Evolutionary conservation across 768 basidiomycete genomes (phyloP).

Genomic region (Kwoniella sp.): DNA sequence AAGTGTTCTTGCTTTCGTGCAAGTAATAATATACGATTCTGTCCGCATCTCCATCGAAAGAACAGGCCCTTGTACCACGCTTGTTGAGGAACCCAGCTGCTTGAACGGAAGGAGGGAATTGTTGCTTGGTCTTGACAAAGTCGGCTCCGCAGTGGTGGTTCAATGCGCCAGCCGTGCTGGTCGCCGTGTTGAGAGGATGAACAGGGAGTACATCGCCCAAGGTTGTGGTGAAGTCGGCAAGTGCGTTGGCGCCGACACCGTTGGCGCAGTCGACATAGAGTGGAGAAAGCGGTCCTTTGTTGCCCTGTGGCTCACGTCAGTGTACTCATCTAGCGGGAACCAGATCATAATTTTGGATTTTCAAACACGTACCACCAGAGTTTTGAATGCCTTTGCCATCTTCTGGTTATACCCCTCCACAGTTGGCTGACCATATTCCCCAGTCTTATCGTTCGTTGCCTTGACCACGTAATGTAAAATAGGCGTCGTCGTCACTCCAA

Average conservation of each 20-base stretch:
- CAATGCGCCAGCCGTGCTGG: constrained; percentile 68
- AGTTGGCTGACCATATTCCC: constrained; percentile 77
- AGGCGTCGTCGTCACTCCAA: constrained; percentile 88
- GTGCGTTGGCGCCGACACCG: constrained; percentile 83
- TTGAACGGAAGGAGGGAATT: constrained; percentile 74
- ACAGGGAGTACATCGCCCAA: constrained; percentile 64
- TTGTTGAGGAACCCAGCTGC: constrained; percentile 56
- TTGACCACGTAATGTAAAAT: constrained; percentile 92
- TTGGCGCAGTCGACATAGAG: constrained; percentile 97
- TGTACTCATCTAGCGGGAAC: background rate
- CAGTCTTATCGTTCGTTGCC: constrained; percentile 78
- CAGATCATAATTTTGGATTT: background rate
- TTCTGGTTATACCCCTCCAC: constrained; percentile 82
- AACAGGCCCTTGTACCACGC: constrained; percentile 77
- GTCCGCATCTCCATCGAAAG: constrained; percentile 96
- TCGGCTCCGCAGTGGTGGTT: constrained; percentile 93
- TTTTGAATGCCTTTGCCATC: constrained; percentile 78
- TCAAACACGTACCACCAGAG: constrained; percentile 70
- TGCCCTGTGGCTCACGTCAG: constrained; percentile 35
- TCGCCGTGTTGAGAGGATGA: constrained; percentile 70
- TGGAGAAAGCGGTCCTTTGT: constrained; percentile 60
- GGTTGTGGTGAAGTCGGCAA: constrained; percentile 65
- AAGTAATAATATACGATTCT: constrained; percentile 93
- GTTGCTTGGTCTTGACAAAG: constrained; percentile 92
- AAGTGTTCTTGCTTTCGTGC: constrained; percentile 55